These are phyloP conservation scores for Saturnispora mendoncae DNA, from an alignment of 805 yeast species.

Conservation along the genomic window DNA sequence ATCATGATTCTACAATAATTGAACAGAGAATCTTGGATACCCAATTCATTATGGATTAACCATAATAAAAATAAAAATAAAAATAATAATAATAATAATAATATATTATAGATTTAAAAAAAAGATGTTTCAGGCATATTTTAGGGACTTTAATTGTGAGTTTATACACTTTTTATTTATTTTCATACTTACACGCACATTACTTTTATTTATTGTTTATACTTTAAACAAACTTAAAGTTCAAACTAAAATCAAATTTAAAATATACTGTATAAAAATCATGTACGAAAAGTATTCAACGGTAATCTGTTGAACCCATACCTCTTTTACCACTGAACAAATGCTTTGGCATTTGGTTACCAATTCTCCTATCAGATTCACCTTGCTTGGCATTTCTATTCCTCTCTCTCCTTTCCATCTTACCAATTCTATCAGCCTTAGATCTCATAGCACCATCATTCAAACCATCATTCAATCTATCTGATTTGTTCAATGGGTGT, in stretches of 20 bases:
- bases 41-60: slow-evolving; percentile 29
- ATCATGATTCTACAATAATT: slow-evolving; percentile 11
- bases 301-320: slow-evolving; percentile 83
- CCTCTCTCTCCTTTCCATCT: slow-evolving; percentile 88
- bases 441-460: slow-evolving; percentile 70
- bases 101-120: too few species aligned
- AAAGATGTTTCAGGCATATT: too few species aligned
- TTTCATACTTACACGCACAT: too few species aligned
- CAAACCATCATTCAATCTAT: slow-evolving; percentile 82
- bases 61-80: too few species aligned
- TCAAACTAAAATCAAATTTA: not conserved
- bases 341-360: slow-evolving; percentile 86
- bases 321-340: slow-evolving; percentile 95
- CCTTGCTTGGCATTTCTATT: slow-evolving; percentile 88
- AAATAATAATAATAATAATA: slow-evolving; percentile 14
- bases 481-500: slow-evolving; percentile 50
- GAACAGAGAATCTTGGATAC: slow-evolving; percentile 25
- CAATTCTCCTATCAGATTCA: slow-evolving; percentile 89
- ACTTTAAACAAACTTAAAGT: not conserved
- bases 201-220: too few species aligned
- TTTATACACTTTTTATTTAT: too few species aligned
- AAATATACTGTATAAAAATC: too few species aligned
- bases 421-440: slow-evolving; percentile 80
- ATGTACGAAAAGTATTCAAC: slow-evolving; percentile 28
- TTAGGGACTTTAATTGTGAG: too few species aligned